Base-by-base conservation (phyloP, 2,329 filamentous ascomycete genomes). In the Dactylellina haptotyla region DNA sequence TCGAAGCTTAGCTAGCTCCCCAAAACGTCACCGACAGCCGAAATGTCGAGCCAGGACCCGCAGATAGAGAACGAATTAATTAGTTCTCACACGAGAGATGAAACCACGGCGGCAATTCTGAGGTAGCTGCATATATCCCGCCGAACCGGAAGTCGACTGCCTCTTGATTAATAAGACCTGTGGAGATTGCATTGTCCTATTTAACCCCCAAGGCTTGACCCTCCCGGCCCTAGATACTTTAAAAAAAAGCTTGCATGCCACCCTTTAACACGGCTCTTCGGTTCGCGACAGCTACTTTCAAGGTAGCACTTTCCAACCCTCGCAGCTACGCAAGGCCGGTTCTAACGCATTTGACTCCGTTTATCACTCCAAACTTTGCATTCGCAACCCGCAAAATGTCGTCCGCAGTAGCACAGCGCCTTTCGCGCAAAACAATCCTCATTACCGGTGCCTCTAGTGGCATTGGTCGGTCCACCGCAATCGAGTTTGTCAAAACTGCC, bases 381-480 rank as follows among this genome's bases (percentile, higher is more conserved):
- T 43, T 30, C 34, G 32, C 63, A 41, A 26, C 51, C 53, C 48
- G 46, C 64, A 50, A 3, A 43, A 71, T 63, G 58, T 58, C 53
- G 23, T 87, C 91, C 39, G 88, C 90, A 79, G 88, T 90, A 82
- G 86, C 86, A 75, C 90, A 92, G 81, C 93, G 94, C 83, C 91
- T 99, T 73, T 86, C 90, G 79, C 93, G 93, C 86, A 98, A 98
- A 84, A 98, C 93, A 3, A 85, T 98, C 70, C 82, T 98, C 66
- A 87, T 99, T 75, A 98, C 95, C 3, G 95, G 95, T 65, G 95
- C 95, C 30, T 95, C 90, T 2, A 96, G 92, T 18, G 95, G 95
- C 75, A 98, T 99, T 81, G 95, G 95, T 23, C 87, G 86, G 64
- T 87, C 86, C 77, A 90, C 87, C 16, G 95, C 94, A n/a, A 84